Evolutionary conservation across 2,329 filamentous ascomycete genomes (phyloP).

Genomic region (Monosporascus sp.): DNA sequence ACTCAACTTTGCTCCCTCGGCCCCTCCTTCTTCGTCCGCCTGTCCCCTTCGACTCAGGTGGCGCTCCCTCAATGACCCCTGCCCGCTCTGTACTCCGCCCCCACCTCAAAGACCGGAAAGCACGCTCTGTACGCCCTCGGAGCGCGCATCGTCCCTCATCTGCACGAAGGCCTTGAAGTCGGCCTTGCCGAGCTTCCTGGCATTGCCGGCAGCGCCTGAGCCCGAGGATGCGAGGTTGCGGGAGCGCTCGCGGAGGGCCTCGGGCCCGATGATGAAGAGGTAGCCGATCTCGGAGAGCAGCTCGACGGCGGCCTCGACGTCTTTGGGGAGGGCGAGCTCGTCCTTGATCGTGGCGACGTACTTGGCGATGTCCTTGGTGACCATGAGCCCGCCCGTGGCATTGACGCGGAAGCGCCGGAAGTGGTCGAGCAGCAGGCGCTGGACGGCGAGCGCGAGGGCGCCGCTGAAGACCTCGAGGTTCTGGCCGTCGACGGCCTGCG

Average conservation of each 20-base stretch:
- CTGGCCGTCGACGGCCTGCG: constrained; percentile 70
- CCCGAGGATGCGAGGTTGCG: constrained; percentile 48
- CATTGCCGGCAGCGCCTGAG: constrained; percentile 26
- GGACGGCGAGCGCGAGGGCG: constrained; percentile 76
- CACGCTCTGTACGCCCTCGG: constrained; percentile 76
- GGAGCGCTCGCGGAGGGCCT: constrained; percentile 67
- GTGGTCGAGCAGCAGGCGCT: constrained; percentile 79
- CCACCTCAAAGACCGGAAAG: constrained; percentile 54
- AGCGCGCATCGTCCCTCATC: constrained; percentile 77
- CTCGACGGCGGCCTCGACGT: constrained; percentile 68
- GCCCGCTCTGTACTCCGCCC: no score
- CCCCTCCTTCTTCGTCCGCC: not conserved
- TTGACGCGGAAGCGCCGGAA: constrained; percentile 93
- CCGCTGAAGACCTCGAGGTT: constrained; percentile 79
- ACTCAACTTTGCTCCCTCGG: not conserved
- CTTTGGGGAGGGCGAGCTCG: constrained; percentile 65
- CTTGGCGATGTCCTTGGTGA: constrained; percentile 91
- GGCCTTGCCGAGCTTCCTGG: constrained; percentile 55
- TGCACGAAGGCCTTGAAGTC: constrained; percentile 82
- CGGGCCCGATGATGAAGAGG: constrained; percentile 86
- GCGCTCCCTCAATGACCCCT: no score
- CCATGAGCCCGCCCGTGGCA: constrained; percentile 87
- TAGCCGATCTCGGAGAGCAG: constrained; percentile 90
- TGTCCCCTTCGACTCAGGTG: no score
- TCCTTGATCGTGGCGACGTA: constrained; percentile 82